phyloP scores from a whole-genome alignment of 192 early-diverging fungal genomes.

The Coemansia sp. region DNA sequence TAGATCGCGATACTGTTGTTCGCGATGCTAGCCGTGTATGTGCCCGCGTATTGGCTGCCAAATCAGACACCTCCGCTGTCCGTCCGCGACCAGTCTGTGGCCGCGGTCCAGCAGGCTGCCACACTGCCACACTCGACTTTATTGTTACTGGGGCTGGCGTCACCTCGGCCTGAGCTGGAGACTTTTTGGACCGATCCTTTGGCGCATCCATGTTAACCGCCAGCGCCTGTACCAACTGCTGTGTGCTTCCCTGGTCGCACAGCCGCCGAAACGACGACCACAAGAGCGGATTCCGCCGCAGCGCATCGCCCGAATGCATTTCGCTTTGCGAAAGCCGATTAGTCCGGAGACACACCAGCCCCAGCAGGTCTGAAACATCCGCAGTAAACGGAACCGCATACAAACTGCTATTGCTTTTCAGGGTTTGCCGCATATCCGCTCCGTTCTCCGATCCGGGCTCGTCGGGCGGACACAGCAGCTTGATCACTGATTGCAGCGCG shows the following conservation, averaged over 20 bases:
- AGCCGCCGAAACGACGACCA: slow-evolving; percentile 51
- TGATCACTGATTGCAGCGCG: slow-evolving; percentile 12
- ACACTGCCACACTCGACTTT: neutral
- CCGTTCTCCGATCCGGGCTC: slow-evolving; percentile 19
- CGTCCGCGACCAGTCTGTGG: neutral
- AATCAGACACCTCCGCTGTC: neutral
- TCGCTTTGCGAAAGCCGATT: slow-evolving; percentile 41
- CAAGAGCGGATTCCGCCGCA: slow-evolving; percentile 43
- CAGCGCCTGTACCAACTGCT: slow-evolving; percentile 14
- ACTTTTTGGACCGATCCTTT: neutral
- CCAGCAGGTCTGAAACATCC: slow-evolving; percentile 42
- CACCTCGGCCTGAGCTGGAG: neutral
- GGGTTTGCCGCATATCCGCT: slow-evolving; percentile 10
- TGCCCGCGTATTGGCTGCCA: slow-evolving; percentile 7
- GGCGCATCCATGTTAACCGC: neutral
- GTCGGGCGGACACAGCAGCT: slow-evolving; percentile 22
- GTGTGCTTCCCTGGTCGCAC: slow-evolving; percentile 31
- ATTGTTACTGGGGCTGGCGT: slow-evolving; percentile 5
- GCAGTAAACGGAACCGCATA: slow-evolving; percentile 31
- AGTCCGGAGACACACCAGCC: slow-evolving; percentile 43
- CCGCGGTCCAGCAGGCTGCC: slow-evolving; percentile 4
- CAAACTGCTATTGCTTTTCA: slow-evolving; percentile 4
- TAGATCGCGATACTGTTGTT: neutral
- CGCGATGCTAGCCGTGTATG: slow-evolving; percentile 16
- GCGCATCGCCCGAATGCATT: slow-evolving; percentile 28